A percentile compares a stretch with the other conserved stretches of the same genome.
These are phyloP conservation scores for Hygrocybe punicea DNA, from an alignment of 768 basidiomycete genomes.

Conservation along the genomic window DNA sequence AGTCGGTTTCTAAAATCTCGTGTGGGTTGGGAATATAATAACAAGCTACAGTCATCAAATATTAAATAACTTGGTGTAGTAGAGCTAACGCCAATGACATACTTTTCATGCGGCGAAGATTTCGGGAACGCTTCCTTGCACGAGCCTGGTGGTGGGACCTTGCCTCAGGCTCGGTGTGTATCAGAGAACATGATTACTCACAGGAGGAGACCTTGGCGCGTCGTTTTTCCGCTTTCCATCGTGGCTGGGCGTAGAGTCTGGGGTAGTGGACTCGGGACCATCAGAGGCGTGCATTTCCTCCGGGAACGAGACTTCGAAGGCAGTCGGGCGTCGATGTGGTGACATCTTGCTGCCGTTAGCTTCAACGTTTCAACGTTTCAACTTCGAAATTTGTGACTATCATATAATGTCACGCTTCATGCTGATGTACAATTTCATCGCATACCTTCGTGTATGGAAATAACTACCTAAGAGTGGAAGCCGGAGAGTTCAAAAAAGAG, in stretches of 20 bases:
- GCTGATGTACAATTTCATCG: too few relatives aligned
- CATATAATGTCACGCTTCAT: background rate
- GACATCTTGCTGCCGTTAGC: conserved; percentile 25
- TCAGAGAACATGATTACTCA: background rate
- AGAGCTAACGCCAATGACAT: background rate
- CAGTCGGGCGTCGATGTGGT: conserved; percentile 45
- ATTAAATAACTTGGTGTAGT: background rate
- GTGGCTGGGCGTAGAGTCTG: background rate
- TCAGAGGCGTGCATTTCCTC: conserved; percentile 29
- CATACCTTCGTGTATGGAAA: too few relatives aligned
- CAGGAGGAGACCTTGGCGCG: background rate
- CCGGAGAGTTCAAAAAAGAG: too few relatives aligned
- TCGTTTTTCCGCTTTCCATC: background rate
- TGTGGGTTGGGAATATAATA: conserved; percentile 35
- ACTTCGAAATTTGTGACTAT: too few relatives aligned
- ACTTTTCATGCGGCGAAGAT: background rate
- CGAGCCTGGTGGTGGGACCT: background rate
- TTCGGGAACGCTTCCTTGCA: background rate
- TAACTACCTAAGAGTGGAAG: too few relatives aligned
- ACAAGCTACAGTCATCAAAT: background rate
- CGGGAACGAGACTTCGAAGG: conserved; percentile 54
- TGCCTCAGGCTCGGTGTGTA: background rate
- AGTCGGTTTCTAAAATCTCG: conserved; percentile 36
- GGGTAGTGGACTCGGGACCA: background rate
- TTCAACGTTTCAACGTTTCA: too few relatives aligned